A percentile compares a stretch with the other conserved stretches of the same genome.
Conservation (phyloP, 257 asterid species). For the Phtheirospermum japonicum region DNA sequence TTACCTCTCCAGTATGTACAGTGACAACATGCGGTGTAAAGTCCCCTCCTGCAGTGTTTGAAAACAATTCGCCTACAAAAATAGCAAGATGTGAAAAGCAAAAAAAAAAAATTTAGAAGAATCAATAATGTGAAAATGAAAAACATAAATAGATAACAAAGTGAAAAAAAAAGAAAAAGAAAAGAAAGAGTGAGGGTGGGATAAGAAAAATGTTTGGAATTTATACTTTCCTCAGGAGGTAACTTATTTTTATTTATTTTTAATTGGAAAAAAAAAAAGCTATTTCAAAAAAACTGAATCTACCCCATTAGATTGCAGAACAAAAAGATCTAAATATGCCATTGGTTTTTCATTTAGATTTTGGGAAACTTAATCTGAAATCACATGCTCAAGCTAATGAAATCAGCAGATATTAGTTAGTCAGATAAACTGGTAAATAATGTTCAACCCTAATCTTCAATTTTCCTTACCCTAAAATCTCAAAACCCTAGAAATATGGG, state of each 20-base stretch:
- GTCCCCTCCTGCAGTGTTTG: conserved; percentile 82
- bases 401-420: background rate
- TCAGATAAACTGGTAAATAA: too few species aligned
- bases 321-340: background rate
- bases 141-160: background rate
- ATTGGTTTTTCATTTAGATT: background rate
- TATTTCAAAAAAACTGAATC: too few species aligned
- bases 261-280: too few species aligned
- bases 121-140: background rate
- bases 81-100: background rate
- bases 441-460: background rate
- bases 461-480: conserved; percentile 5
- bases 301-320: background rate
- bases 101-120: background rate
- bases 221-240: too few species aligned
- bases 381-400: background rate
- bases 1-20: conserved; percentile 85
- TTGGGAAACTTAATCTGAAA: background rate
- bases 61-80: conserved; percentile 67
- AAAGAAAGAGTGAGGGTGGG: too few species aligned
- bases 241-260: too few species aligned
- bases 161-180: too few species aligned
- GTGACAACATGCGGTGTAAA: conserved; percentile 85
- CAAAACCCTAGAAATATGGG: background rate
- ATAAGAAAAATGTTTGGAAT: too few species aligned